Evolutionary conservation across 2,329 filamentous ascomycete species (phyloP), one percentile per base, ranked within the genome.

Genomic region (Ophiostoma fasciatum): DNA sequence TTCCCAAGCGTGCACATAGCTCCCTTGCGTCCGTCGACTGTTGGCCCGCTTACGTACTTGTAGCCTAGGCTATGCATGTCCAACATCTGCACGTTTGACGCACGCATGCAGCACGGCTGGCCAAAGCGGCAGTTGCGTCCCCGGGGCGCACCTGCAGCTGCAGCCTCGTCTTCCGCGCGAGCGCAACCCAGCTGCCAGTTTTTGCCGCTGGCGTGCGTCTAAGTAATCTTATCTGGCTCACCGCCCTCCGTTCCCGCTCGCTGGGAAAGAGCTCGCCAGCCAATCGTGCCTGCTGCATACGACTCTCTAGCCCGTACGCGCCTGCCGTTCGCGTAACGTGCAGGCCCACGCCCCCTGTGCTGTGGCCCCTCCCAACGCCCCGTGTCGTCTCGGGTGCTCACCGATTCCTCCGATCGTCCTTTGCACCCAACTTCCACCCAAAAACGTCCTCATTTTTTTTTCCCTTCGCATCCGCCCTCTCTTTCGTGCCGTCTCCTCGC

Each of bases 261-360:
- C 22, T 23, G 22, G 22, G 22, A 23, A 8, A 31, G 28, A 36
- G 34, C 28, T 36, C 15, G 7, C 28, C n/a, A 26, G 34, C 34
- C 34, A 36, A 31, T 36, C 34, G 17, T 13, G 34, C 28, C 23
- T 28, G 19, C 27, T 35, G 33, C n/a, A n/a, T n/a, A n/a, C n/a
- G n/a, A n/a, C n/a, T n/a, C 23, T 13, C 23, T 26, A 13, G 5
- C 4, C 9, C 23, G 23, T 13, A 9, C 23, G 23, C 6, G 5
- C 23, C 23, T 18, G 12, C 26, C 17, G 27, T 15, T 35, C 19
- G 33, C 33, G 27, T 14, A 7, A 35, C 33, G 20, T 29, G 26
- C 26, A 28, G 25, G 5, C 33, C 19, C 32, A 33, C 22, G 31
- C 22, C 31, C 31, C 23, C 19, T n/a, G 5, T 17, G 28, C 14